Base-by-base conservation (phyloP, 306 rosid species). In the Arachis stenosperma region DNA sequence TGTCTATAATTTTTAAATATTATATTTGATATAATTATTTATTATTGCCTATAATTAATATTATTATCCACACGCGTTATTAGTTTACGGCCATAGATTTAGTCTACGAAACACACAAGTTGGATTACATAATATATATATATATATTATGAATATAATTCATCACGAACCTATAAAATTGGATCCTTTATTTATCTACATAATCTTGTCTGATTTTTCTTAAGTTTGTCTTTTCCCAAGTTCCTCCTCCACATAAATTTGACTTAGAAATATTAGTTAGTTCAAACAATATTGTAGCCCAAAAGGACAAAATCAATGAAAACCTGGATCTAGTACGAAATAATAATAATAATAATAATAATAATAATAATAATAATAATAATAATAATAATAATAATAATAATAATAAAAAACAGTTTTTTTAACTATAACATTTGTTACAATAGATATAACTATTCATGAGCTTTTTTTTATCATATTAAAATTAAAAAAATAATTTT, bases 221-320 rank as follows among this genome's bases (percentile, higher is more conserved):
- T 7, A 57, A 48, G 3, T 71, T 80, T 81, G 71, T 54, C 61
- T 75, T 56, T 78, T 56, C 62, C 61, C 13, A 39, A 69, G 67
- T 64, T 74, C 69, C 81, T 74, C 81, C 74, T 22, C 27, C 27
- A 69, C 76, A 9, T 56, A 39, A 43, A 73, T 73, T 80, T 85
- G 83, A 85, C 85, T 77, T 64, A 63, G 37, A 51, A 17, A 5
- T 55, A 42, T 46, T 50, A 42, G 59, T 27, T 66, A 61, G 63
- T 36, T 37, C 46, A 64, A 71, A 46, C 64, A 36, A 47, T 68
- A 47, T 69, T 57, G 70, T 57, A 39, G 59, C 52, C 44, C 67
- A 51, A 76, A 67, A 79, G 27, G 81, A 83, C 82, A 73, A 74
- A 78, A 76, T 13, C 61, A 50, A 61, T 75, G 48, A 42, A 71